Percentiles rank a stretch among this genome's conserved stretches.
Evolutionary conservation across 2,329 filamentous ascomycete species (phyloP).

Genomic region (Ophiostoma pallidulum): DNA sequence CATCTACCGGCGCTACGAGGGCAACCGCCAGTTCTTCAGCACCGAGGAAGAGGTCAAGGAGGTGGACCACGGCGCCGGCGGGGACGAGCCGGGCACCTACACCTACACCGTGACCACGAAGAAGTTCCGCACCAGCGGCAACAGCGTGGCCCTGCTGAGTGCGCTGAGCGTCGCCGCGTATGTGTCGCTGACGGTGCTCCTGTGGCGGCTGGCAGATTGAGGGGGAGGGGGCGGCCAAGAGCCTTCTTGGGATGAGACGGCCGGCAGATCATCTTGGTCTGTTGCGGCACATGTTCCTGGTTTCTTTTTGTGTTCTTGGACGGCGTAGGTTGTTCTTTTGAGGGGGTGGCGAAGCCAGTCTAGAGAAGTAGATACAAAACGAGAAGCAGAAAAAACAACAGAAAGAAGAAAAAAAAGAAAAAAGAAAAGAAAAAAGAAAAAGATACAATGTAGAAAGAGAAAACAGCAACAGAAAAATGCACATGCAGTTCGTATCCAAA

Average conservation of each 20-base stretch:
- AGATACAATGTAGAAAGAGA: neutral
- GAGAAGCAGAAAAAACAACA: neutral
- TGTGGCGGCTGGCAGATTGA: conserved; percentile 13
- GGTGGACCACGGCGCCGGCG: conserved; percentile 16
- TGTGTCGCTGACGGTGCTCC: conserved; percentile 43
- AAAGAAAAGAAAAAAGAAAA: neutral
- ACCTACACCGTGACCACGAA: conserved; percentile 32
- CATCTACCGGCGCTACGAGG: conserved; percentile 78
- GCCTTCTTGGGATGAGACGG: too few species aligned
- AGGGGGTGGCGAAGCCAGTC: too few species aligned
- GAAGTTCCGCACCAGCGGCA: conserved; percentile 55
- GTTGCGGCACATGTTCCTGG: too few species aligned
- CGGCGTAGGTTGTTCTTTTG: too few species aligned
- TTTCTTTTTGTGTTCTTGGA: too few species aligned
- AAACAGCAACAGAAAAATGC: neutral
- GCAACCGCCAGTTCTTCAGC: conserved; percentile 87
- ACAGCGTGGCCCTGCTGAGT: conserved; percentile 51
- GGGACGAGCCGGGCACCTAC: conserved; percentile 7
- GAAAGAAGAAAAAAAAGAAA: conserved; percentile 1
- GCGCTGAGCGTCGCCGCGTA: conserved; percentile 49
- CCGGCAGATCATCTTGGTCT: too few species aligned
- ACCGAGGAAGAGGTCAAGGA: conserved; percentile 32
- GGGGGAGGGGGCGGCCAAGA: too few species aligned
- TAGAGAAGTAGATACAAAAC: neutral
- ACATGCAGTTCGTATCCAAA: neutral